Evolutionary conservation across 1,139 yeast species (phyloP).

Genomic region (Ogataea hybrid): DNA sequence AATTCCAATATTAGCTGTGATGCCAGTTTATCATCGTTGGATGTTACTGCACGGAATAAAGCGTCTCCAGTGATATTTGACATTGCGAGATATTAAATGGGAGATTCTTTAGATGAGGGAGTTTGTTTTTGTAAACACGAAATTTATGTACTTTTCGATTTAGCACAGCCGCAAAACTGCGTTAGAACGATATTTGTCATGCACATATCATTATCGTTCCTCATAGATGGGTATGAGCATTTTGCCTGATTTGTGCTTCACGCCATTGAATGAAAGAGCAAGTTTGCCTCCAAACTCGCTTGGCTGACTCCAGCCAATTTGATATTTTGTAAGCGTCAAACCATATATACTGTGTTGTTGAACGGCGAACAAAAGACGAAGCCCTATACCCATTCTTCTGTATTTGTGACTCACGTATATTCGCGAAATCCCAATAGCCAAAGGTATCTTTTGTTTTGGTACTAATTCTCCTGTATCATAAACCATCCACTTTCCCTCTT

Average conservation of each 20-base stretch:
- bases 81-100: conserved; percentile 10
- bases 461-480: conserved; percentile 36
- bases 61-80: conserved; percentile 20
- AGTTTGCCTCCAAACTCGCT: conserved; percentile 58
- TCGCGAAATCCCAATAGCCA: conserved; percentile 57
- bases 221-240: conserved; percentile 49
- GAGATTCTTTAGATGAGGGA: conserved; percentile 1
- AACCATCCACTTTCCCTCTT: conserved; percentile 49
- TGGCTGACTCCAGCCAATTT: conserved; percentile 73
- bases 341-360: conserved; percentile 52
- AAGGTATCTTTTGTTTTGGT: conserved; percentile 35
- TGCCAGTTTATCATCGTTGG: conserved; percentile 17
- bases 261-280: conserved; percentile 52
- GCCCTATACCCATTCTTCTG: conserved; percentile 52
- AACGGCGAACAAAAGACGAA: conserved; percentile 41
- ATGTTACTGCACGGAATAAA: conserved; percentile 21
- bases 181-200: too few species aligned
- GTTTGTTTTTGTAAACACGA: conserved; percentile 11
- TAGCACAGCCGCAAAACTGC: too few species aligned
- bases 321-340: conserved; percentile 36
- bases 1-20: conserved; percentile 41
- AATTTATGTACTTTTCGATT: too few species aligned
- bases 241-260: conserved; percentile 49
- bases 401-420: conserved; percentile 59
- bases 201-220: conserved; percentile 16